Percentiles rank a stretch among this genome's conserved stretches.
phyloP scores from a whole-genome alignment of 2,329 filamentous ascomycete genomes.

The Penicillium sp. region DNA sequence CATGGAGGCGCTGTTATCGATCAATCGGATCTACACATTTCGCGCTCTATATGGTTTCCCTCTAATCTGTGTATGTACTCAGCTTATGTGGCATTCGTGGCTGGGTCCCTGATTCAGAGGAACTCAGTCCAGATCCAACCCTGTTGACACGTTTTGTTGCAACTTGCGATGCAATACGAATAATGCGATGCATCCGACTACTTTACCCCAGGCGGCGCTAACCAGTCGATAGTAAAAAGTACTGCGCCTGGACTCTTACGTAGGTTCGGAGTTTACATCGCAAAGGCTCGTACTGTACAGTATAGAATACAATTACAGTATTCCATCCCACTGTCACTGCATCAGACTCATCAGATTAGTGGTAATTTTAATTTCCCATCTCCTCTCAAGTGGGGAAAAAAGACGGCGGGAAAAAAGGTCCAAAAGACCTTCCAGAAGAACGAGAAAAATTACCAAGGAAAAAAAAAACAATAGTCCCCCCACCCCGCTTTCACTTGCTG shows the following conservation, averaged over 20 bases:
- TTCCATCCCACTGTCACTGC: background rate
- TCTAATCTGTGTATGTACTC: background rate
- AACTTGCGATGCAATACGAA: background rate
- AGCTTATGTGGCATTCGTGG: conserved; percentile 1
- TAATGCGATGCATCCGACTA: background rate
- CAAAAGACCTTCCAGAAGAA: conserved; percentile 5
- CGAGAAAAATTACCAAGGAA: background rate
- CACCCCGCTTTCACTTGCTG: background rate
- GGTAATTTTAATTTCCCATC: conserved; percentile 6
- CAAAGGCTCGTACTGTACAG: background rate
- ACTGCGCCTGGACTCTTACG: background rate
- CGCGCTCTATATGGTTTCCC: too few relatives aligned
- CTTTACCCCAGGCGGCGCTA: conserved; percentile 6
- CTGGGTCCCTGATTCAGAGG: background rate
- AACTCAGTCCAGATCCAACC: background rate
- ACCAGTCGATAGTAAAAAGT: background rate
- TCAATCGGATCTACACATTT: conserved; percentile 1
- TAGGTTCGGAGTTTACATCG: background rate
- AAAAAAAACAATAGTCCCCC: background rate
- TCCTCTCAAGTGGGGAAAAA: background rate
- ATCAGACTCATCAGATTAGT: background rate
- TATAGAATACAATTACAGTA: background rate
- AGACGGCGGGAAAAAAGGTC: background rate
- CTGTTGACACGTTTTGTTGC: background rate
- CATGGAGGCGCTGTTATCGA: conserved; percentile 8